Conservation (phyloP, 2,329 filamentous ascomycete genomes). For the Neodidymelliopsis sp. region DNA sequence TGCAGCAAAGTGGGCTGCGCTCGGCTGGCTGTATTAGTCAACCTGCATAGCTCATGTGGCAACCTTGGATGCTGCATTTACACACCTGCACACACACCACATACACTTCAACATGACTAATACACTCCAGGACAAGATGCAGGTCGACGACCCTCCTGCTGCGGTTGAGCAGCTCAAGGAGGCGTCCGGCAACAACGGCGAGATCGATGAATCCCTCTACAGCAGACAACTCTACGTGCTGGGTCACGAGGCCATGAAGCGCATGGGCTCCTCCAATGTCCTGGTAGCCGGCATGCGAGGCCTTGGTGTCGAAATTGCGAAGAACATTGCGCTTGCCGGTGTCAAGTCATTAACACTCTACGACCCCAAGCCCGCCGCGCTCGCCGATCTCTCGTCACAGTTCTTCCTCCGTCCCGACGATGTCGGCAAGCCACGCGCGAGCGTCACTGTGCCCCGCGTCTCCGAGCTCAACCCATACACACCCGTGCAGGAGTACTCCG, state of each 20-base stretch:
- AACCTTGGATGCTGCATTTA: conserved; percentile 6
- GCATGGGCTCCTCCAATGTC: conserved; percentile 95
- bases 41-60: conserved; percentile 21
- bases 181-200: conserved; percentile 56
- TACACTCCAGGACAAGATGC: conserved; percentile 63
- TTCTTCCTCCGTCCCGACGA: conserved; percentile 93
- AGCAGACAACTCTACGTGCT: conserved; percentile 74
- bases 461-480: conserved; percentile 97
- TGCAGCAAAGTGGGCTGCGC: conserved; percentile 16
- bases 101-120: conserved; percentile 16
- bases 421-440: conserved; percentile 89
- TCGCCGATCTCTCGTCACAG: conserved; percentile 92
- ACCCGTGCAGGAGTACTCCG: conserved; percentile 77
- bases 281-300: conserved; percentile 92
- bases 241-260: conserved; percentile 91
- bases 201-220: conserved; percentile 73
- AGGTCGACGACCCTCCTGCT: conserved; percentile 66
- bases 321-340: conserved; percentile 96
- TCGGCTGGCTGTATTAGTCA: conserved; percentile 41
- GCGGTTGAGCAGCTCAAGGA: conserved; percentile 67
- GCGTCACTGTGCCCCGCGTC: conserved; percentile 85
- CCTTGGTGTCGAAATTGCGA: conserved; percentile 96
- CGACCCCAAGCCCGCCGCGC: conserved; percentile 83
- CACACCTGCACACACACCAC: neutral
- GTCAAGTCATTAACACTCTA: conserved; percentile 96